These are phyloP conservation scores for Diaporthe ampelina DNA, from an alignment of 2,329 filamentous ascomycete species.

Conservation along the genomic window DNA sequence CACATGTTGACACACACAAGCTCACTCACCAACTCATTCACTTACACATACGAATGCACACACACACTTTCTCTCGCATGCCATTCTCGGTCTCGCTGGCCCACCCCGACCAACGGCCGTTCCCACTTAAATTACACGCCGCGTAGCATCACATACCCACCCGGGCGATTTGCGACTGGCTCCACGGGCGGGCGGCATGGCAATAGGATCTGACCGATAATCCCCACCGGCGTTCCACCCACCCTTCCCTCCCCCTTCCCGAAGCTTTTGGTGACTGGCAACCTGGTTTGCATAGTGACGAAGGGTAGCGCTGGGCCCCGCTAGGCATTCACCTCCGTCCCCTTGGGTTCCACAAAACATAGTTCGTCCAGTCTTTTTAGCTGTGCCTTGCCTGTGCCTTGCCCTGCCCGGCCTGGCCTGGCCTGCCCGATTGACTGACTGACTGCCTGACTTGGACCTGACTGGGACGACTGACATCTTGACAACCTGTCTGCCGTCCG, in stretches of 20 bases:
- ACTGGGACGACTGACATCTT: no score
- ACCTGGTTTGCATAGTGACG: not conserved
- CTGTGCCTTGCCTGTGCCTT: not conserved
- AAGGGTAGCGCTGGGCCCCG: conserved; percentile 12
- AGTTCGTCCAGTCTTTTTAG: conserved; percentile 28
- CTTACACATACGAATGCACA: not conserved
- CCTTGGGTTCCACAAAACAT: conserved; percentile 18
- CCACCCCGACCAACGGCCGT: not conserved
- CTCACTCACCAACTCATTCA: no score
- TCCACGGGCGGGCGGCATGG: conserved; percentile 23
- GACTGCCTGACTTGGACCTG: no score
- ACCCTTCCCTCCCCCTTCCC: conserved; percentile 5
- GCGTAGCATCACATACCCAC: not conserved
- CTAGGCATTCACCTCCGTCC: conserved; percentile 19
- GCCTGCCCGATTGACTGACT: not conserved
- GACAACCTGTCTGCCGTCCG: conserved; percentile 1
- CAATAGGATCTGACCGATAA: conserved; percentile 16
- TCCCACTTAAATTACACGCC: conserved; percentile 23
- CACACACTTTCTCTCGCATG: not conserved
- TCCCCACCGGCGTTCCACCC: conserved; percentile 24
- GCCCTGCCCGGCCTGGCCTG: no score
- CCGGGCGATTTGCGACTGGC: conserved; percentile 14
- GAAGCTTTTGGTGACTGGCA: conserved; percentile 30
- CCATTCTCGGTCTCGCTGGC: conserved; percentile 1
- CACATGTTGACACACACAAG: no score